Conservation (phyloP, 495 filamentous ascomycete species). For the Staphylotrichum tortipilum region DNA sequence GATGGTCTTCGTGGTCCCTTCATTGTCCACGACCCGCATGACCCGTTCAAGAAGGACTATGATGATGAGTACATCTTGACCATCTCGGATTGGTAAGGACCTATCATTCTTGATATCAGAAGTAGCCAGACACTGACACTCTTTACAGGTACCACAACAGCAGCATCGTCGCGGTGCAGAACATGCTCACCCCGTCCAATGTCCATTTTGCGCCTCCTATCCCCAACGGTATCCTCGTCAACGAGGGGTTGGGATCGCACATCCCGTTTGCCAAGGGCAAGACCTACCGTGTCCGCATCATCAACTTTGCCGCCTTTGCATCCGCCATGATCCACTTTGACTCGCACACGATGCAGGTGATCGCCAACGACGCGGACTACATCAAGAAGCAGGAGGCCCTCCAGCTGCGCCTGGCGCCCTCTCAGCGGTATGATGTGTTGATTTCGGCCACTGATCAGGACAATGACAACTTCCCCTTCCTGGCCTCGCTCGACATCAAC, state of each 20-base stretch:
- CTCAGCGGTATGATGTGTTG: slow-evolving; percentile 59
- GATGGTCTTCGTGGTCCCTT: slow-evolving; percentile 68
- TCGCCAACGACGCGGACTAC: slow-evolving; percentile 43
- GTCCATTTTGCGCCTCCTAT: slow-evolving; percentile 47
- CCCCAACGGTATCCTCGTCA: slow-evolving; percentile 55
- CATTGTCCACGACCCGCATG: slow-evolving; percentile 59
- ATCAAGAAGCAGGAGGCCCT: slow-evolving; percentile 26
- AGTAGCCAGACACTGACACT: neutral
- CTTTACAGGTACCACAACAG: slow-evolving; percentile 48
- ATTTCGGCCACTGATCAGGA: slow-evolving; percentile 25
- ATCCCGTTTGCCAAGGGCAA: slow-evolving; percentile 57
- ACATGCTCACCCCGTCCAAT: slow-evolving; percentile 48
- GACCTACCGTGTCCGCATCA: slow-evolving; percentile 68
- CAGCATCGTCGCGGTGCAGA: slow-evolving; percentile 43
- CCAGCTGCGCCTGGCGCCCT: slow-evolving; percentile 44
- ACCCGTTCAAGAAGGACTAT: slow-evolving; percentile 55
- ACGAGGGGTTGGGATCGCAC: slow-evolving; percentile 52
- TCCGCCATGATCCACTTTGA: slow-evolving; percentile 54
- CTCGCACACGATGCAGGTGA: slow-evolving; percentile 54
- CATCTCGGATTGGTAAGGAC: slow-evolving; percentile 54
- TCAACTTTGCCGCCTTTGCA: slow-evolving; percentile 61
- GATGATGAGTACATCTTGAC: slow-evolving; percentile 53
- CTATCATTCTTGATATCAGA: slow-evolving; percentile 12
- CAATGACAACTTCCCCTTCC: slow-evolving; percentile 50
- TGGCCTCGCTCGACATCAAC: slow-evolving; percentile 41